Evolutionary conservation across 2,329 filamentous ascomycete genomes (phyloP).

Genomic region (Monilinia aucupariae): DNA sequence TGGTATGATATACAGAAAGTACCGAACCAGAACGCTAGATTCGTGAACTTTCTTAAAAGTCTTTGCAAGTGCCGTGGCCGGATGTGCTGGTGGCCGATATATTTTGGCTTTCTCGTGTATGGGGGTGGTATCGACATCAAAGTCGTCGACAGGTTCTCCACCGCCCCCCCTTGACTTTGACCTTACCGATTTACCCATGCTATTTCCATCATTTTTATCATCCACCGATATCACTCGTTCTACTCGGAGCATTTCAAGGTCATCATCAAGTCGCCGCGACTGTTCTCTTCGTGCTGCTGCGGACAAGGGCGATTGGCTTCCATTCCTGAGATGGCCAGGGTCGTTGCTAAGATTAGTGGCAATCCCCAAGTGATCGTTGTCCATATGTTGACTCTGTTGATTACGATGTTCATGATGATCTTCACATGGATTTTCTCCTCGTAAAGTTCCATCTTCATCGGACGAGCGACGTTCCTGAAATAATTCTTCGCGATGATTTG

Average conservation of each 20-base stretch:
- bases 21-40: slow-evolving; percentile 62
- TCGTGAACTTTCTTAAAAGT: slow-evolving; percentile 60
- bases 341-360: slow-evolving; percentile 40
- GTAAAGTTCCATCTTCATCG: slow-evolving; percentile 34
- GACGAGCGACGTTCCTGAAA: slow-evolving; percentile 28
- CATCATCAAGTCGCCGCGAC: slow-evolving; percentile 57
- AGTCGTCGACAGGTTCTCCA: slow-evolving; percentile 54
- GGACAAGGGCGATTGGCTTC: slow-evolving; percentile 37
- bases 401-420: slow-evolving; percentile 11
- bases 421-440: slow-evolving; percentile 21
- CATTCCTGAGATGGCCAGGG: slow-evolving; percentile 26
- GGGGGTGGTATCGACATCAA: slow-evolving; percentile 51
- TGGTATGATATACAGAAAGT: slow-evolving; percentile 66
- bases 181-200: slow-evolving; percentile 32
- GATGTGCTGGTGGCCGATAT: slow-evolving; percentile 60
- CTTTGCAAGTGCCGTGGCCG: slow-evolving; percentile 55
- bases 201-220: slow-evolving; percentile 30
- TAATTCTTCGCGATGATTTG: background rate
- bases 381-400: slow-evolving; percentile 19
- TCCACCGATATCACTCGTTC: slow-evolving; percentile 49
- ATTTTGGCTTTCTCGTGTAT: slow-evolving; percentile 60
- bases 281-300: slow-evolving; percentile 55
- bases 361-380: slow-evolving; percentile 44
- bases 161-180: slow-evolving; percentile 46
- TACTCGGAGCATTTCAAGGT: slow-evolving; percentile 58